Conservation (phyloP, 1,139 yeast genomes). For the Suhomyces panamericanus region DNA sequence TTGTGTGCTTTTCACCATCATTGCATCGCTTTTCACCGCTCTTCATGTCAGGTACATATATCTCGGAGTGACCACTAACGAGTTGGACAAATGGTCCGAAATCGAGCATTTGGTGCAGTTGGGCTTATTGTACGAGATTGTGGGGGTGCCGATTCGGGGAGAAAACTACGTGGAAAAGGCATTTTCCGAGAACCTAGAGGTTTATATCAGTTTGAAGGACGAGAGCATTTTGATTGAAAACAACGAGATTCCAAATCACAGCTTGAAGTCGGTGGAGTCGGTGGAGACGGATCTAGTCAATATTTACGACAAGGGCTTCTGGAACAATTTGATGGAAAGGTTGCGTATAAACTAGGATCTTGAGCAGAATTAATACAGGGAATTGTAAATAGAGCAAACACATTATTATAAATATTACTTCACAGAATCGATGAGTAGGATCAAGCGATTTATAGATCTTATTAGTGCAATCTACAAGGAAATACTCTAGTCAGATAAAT, state of each 20-base stretch:
- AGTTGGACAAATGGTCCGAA: constrained; percentile 78
- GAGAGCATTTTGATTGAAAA: constrained; percentile 22
- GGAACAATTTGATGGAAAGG: constrained; percentile 44
- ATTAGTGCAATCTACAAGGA: too few species aligned
- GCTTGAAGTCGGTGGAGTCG: constrained; percentile 31
- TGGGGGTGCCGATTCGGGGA: constrained; percentile 9
- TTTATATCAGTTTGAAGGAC: constrained; percentile 32
- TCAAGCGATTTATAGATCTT: too few species aligned
- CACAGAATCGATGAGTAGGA: too few species aligned
- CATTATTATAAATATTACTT: too few species aligned
- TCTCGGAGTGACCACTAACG: constrained; percentile 91
- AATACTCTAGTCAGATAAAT: too few species aligned
- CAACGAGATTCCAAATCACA: constrained; percentile 14
- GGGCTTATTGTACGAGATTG: constrained; percentile 29
- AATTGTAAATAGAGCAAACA: too few species aligned
- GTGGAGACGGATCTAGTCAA: constrained; percentile 54
- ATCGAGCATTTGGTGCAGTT: constrained; percentile 58
- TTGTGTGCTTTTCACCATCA: constrained; percentile 52
- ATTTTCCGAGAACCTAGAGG: constrained; percentile 13
- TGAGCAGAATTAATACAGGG: too few species aligned
- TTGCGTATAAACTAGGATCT: constrained; percentile 7
- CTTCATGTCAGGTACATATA: constrained; percentile 65
- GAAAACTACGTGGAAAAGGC: constrained; percentile 25
- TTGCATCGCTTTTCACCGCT: constrained; percentile 56
- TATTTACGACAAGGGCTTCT: constrained; percentile 68